Evolutionary conservation across 1,284 basidiomycete genomes (phyloP), one percentile per base, ranked within the genome.

Genomic region (Mycena sp.): DNA sequence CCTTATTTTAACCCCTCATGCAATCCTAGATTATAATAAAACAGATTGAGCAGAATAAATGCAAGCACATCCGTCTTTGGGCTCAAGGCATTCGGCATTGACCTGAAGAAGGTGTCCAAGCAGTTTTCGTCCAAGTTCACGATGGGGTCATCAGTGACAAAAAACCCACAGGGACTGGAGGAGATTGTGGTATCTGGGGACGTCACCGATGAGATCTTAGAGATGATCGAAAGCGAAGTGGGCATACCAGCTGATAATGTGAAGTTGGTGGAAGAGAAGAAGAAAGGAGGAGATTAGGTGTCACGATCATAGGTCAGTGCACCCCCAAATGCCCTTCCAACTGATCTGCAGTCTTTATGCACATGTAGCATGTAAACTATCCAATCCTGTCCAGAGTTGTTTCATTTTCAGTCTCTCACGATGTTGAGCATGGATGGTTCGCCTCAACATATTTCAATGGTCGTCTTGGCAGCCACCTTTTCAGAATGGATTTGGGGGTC

Each of bases 161-260:
- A 96, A 82, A 96, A 94, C 68, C n/a, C n/a, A n/a, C n/a, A n/a
- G n/a, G n/a, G n/a, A n/a, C n/a, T n/a, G n/a, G n/a, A n/a, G n/a
- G n/a, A 98, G 79, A 95, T 98, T 70, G 92, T 97, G 23, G 91
- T 98, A n/a, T 95, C 98, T 75, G 95, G 95, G 26, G 95, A 98
- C 75, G 95, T 97, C 1, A 87, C 90, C 46, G 90, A 91, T 55
- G 95, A 97, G 56, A 83, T 93, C 63, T 81, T 74, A 4, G 74
- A 77, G 41, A 75, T 77, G 75, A 75, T 77, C 25, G 73, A 77
- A 58, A 72, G 67, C 44, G 71, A 70, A 19, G 71, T 62, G 58
- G 75, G 74, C 41, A 75, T 77, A 44, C 76, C 80, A 6, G 73
- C 58, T 6, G 74, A 77, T 51, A 76, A 76, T 58, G 73, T 77